Evolutionary conservation across 257 asterid species (phyloP).

Genomic region (Handroanthus guayacan): DNA sequence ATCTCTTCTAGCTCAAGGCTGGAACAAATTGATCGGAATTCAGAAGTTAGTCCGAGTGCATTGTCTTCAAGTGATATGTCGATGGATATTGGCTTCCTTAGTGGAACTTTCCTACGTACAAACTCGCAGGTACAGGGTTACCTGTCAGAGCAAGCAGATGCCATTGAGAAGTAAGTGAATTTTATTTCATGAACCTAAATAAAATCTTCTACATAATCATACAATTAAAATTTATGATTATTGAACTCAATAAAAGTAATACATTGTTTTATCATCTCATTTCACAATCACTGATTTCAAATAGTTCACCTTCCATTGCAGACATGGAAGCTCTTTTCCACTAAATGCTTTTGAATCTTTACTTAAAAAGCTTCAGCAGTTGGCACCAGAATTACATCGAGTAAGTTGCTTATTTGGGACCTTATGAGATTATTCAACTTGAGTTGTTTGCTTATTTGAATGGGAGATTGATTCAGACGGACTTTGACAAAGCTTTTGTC

Average conservation of each 20-base stretch:
- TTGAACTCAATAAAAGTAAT: slow-evolving; percentile 10
- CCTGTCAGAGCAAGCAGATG: slow-evolving; percentile 81
- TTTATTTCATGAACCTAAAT: background rate
- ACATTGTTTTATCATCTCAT: slow-evolving; percentile 17
- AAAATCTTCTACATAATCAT: background rate
- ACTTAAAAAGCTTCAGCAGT: slow-evolving; percentile 76
- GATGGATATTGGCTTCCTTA: slow-evolving; percentile 45
- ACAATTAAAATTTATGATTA: background rate
- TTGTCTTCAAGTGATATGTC: slow-evolving; percentile 47
- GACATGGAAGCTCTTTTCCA: slow-evolving; percentile 82
- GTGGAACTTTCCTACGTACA: slow-evolving; percentile 76
- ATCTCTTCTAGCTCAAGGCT: slow-evolving; percentile 49
- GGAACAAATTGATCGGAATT: slow-evolving; percentile 44
- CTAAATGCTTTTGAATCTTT: slow-evolving; percentile 72
- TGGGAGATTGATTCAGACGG: slow-evolving; percentile 32
- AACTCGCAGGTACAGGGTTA: slow-evolving; percentile 97
- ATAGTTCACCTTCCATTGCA: slow-evolving; percentile 39
- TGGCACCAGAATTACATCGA: slow-evolving; percentile 92
- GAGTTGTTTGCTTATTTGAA: slow-evolving; percentile 27
- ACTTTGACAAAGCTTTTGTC: slow-evolving; percentile 20
- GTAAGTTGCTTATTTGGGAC: slow-evolving; percentile 52
- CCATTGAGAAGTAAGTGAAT: slow-evolving; percentile 71
- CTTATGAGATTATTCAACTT: slow-evolving; percentile 10
- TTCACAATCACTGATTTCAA: background rate
- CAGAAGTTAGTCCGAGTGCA: slow-evolving; percentile 46